Evolutionary conservation across 768 basidiomycete genomes (phyloP), one percentile per base, ranked within the genome.

Genomic region (Calocera viscosa): DNA sequence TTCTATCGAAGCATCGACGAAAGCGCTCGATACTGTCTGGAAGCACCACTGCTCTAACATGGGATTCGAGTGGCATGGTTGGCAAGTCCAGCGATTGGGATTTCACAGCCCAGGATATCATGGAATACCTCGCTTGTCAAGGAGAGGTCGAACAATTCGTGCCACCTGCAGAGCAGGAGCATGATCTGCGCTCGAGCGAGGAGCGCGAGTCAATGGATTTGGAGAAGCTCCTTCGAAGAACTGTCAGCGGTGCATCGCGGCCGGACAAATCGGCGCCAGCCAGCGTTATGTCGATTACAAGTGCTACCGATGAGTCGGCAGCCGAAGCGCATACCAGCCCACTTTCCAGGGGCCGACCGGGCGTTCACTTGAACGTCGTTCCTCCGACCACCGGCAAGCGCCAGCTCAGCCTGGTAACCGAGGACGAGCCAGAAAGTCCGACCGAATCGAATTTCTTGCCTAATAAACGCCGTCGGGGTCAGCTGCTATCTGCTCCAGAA

Each of bases 71-170:
- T 32, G 53, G 53, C 11, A 26, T 60, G 26, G 7, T 30, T 26
- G 53, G 53, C 10, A 60, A 60, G 30, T 26, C 53, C 5, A 60
- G 53, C 53, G 53, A 60, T 32, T 60, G 53, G 53, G 53, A 60
- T 19, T 32, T 60, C 53, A 60, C 53, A 14, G 53, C 53, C 53
- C 53, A 60, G 30, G 53, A 60, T 19, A 60, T 60, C 26, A 60
- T 60, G 53, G 53, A 60, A 30, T 60, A 28, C 26, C 53, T 60
- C 19, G 53, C 53, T 10, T 60, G 53, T 32, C 30, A 26, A 26
- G 53, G 53, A 2, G 22, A 12, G 11, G 53, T 60, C 26, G 53
- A 60, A 22, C 26, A 12, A 10, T 60, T 60, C 53, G 53, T 60
- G 10, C 53, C 53, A 16, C 53, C 53, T 10, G 26, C 22, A 5